Percentiles rank a stretch among this genome's conserved stretches.
Evolutionary conservation across 352 stramenopile species (phyloP).

Genomic region (Elongisporangium prolatum): DNA sequence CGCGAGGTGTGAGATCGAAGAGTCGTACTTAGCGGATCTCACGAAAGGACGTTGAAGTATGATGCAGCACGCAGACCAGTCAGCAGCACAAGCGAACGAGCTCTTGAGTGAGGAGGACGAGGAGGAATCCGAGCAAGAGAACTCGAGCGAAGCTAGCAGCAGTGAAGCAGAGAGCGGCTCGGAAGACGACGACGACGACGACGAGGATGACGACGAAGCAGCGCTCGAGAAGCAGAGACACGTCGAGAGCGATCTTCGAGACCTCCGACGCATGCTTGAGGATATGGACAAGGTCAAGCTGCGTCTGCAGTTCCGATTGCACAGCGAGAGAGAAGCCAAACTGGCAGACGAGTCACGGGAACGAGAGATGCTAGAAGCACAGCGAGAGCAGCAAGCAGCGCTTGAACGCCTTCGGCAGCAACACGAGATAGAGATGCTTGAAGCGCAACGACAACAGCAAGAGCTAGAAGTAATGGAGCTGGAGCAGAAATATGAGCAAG

Average conservation of each 20-base stretch:
- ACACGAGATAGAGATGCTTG: conserved; percentile 1
- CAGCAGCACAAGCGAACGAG: not conserved
- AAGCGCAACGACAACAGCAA: conserved; percentile 4
- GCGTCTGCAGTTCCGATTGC: conserved; percentile 44
- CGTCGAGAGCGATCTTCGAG: conserved; percentile 33
- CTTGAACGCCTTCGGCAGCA: conserved; percentile 2
- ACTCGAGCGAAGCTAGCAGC: not conserved
- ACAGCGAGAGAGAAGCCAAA: conserved; percentile 15
- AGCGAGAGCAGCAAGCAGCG: conserved; percentile 1
- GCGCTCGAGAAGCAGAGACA: conserved; percentile 19
- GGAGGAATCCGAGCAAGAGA: conserved; percentile 10
- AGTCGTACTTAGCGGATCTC: not conserved
- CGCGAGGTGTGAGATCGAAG: not conserved
- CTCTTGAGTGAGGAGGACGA: conserved; percentile 1
- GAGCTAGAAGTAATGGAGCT: too few species aligned
- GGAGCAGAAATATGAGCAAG: too few species aligned
- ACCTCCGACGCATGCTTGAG: conserved; percentile 41
- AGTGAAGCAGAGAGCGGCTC: conserved; percentile 6
- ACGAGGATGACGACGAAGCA: conserved; percentile 1
- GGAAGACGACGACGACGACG: conserved; percentile 10
- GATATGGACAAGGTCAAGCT: conserved; percentile 63
- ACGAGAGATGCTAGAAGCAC: conserved; percentile 7
- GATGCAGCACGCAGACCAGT: not conserved
- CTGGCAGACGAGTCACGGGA: conserved; percentile 15
- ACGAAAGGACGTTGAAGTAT: not conserved